Evolutionary conservation across 139 green algal genomes (phyloP).

Genomic region (Tetraselmis chui): DNA sequence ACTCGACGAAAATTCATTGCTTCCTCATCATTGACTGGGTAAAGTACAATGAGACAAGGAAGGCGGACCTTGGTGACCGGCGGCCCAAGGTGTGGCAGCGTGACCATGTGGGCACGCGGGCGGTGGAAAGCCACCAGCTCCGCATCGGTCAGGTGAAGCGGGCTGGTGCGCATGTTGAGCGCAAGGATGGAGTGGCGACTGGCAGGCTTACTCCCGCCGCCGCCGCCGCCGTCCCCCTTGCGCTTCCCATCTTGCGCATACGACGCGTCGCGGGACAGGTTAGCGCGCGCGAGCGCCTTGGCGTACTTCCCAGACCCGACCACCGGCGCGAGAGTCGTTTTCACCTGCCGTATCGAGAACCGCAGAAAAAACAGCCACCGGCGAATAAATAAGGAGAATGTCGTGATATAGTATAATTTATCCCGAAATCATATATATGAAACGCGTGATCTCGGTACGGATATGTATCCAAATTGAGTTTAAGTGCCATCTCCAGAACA

Average conservation of each 20-base stretch:
- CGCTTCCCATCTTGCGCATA: slow-evolving; percentile 3
- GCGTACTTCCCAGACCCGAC: background rate
- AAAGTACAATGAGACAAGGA: too few species aligned
- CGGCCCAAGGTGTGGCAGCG: background rate
- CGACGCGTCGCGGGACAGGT: slow-evolving; percentile 16
- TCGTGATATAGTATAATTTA: too few species aligned
- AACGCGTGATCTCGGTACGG: too few species aligned
- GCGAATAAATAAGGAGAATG: too few species aligned
- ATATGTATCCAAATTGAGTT: too few species aligned
- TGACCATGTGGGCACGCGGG: slow-evolving; percentile 13
- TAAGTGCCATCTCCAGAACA: too few species aligned
- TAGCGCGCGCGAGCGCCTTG: slow-evolving; percentile 19
- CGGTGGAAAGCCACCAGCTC: slow-evolving; percentile 38
- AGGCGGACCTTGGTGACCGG: background rate
- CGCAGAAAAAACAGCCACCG: too few species aligned
- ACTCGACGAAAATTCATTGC: too few species aligned
- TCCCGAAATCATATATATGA: too few species aligned
- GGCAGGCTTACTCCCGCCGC: background rate
- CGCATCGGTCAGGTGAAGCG: background rate
- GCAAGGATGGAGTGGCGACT: slow-evolving; percentile 34
- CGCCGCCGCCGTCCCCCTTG: slow-evolving; percentile 3
- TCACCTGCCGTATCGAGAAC: background rate
- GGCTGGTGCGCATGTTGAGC: slow-evolving; percentile 31
- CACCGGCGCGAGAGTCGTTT: background rate
- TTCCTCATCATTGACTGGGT: too few species aligned